phyloP scores from a whole-genome alignment of 805 yeast species.

The Ogataea kodamae region DNA sequence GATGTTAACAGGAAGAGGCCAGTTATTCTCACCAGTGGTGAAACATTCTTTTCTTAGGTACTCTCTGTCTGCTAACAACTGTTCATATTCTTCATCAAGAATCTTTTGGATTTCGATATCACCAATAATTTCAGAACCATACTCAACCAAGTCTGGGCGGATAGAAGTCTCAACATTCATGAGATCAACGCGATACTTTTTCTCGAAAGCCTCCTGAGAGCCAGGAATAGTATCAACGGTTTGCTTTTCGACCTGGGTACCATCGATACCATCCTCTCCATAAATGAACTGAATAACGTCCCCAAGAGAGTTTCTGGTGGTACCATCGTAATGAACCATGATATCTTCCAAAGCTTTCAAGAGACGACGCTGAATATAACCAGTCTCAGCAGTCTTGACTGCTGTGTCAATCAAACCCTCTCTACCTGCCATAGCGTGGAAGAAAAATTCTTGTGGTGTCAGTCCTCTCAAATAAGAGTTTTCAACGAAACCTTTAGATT shows the following conservation, averaged over 20 bases:
- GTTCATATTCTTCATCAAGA: constrained; percentile 81
- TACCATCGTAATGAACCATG: constrained; percentile 97
- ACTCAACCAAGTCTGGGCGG: constrained; percentile 73
- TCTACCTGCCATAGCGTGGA: constrained; percentile 99
- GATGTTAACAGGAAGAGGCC: constrained; percentile 97
- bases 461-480: constrained; percentile 95
- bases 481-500: constrained; percentile 96
- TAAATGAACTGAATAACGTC: constrained; percentile 93
- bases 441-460: constrained; percentile 97
- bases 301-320: constrained; percentile 96
- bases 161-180: constrained; percentile 65
- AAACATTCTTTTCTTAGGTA: constrained; percentile 78
- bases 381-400: constrained; percentile 98
- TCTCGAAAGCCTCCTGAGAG: constrained; percentile 76
- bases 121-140: constrained; percentile 88
- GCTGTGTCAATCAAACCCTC: constrained; percentile 99
- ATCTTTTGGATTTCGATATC: constrained; percentile 77
- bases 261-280: constrained; percentile 99
- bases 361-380: constrained; percentile 96
- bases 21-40: constrained; percentile 88
- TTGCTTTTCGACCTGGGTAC: constrained; percentile 96
- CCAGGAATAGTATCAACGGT: constrained; percentile 95
- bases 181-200: constrained; percentile 81
- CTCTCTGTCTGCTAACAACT: constrained; percentile 70
- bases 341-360: constrained; percentile 96